Base-by-base conservation (phyloP, 768 basidiomycete species). In the Tylopilus balloui region DNA sequence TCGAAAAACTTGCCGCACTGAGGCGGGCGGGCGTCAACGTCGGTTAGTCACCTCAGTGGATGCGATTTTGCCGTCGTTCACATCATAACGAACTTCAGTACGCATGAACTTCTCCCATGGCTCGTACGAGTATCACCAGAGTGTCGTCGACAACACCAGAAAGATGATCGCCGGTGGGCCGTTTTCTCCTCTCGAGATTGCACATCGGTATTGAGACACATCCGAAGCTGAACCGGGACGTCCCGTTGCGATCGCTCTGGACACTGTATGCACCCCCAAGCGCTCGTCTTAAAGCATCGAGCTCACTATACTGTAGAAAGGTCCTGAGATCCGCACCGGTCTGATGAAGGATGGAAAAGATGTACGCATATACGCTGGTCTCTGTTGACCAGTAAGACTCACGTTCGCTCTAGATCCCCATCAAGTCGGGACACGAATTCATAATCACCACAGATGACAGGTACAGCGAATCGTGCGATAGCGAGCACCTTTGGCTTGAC, bases 101-200 rank as follows among this genome's bases (percentile, higher is more conserved):
- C 94, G 96, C 72, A 98, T 99, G 96, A 99, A 99, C 80, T 99
- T 98, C 70, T 98, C 95, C 47, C 96, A 99, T 82, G 96, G 96
- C 40, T 87, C 86, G 48, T 94, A 99, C 71, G 92, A 93, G 62
- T 98, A 95, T 69, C 96, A 98, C 74, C 93, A 99, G 74, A 93
- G 90, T 56, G 96, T 98, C 59, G 92, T 99, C 67, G 94, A 98
- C 75, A 98, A 98, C 77, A 88, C 92, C 43, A 79, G 94, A 62
- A 85, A 84, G 66, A 85, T 88, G 76, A 79, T 91, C 46, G 80
- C 81, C 36, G 72, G 92, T 92, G 58, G 59, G 81, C 66, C 13
- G 11, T 45, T 35, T 45, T 31, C 2, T 34, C 32, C 3, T 39
- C 34, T 29, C 39, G 12, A 11, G 15, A 12, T 13, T 8, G 20